Base-by-base conservation (phyloP, 352 stramenopile species). In the Phytophthora uliginosa region DNA sequence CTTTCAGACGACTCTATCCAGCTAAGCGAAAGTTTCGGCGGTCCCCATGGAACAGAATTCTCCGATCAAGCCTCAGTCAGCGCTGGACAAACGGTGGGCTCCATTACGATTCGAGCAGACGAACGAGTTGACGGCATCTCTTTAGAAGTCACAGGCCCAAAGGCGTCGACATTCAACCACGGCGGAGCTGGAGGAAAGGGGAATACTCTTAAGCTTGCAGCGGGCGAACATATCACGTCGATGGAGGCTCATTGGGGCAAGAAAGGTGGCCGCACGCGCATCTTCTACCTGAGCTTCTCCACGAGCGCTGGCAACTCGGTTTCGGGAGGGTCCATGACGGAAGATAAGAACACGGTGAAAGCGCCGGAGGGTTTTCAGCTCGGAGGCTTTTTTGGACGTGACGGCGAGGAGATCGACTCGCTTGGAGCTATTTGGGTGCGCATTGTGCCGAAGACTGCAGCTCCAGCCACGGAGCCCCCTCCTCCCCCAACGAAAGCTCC, bases 321-420 rank as follows among this genome's bases (percentile, higher is more conserved):
- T 0, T 63, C 70, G 2, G 57, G 33, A 26, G 79, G 74, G 10
- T 62, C 59, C 7, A 78, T 67, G 54, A 81, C 71, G 3, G 77
- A 63, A 36, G 60, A 71, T 33, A 78, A 71, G 31, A 66, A 59
- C 24, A 73, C 62, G 18, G 70, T 81, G 55, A 74, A 62, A 17
- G 76, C 79, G 6, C 79, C 79, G 4, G 56, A 59, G 0, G 79
- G 79, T 0, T 86, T 68, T 31, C 79, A 86, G 20, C 45, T 52
- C 17, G 45, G 45, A 7, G 45, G 45, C 7, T 86, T 86, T 67
- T 78, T 84, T 63, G 79, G 79, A 17, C 79, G 79, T 22, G 58
- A 69, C 0, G 74, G 74, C 4, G 65, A 84, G 12, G 77, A 72
- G 17, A 45, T 86, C 15, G 71, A 84, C 26, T 66, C 63, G 4